A percentile compares a stretch with the other conserved stretches of the same genome.
Evolutionary conservation across 495 filamentous ascomycete genomes (phyloP).

Genomic region (Penicillium mononematosum): DNA sequence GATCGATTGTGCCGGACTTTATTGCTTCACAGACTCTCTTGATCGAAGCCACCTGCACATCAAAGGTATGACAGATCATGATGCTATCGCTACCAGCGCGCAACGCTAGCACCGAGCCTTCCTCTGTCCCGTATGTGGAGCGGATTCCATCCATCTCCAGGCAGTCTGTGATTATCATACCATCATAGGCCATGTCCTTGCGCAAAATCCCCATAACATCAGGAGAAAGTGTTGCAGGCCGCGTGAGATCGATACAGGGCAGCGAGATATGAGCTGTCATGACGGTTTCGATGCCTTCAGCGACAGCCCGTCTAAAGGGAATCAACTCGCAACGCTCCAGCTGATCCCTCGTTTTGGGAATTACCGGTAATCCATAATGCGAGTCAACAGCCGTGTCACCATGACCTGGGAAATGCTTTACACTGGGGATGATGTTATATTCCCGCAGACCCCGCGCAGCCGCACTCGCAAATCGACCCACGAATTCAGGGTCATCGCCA

Average conservation of each 20-base stretch:
- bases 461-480: slow-evolving; percentile 40
- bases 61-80: slow-evolving; percentile 53
- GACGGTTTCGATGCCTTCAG: slow-evolving; percentile 41
- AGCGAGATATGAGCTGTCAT: slow-evolving; percentile 48
- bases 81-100: slow-evolving; percentile 50
- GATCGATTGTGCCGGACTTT: slow-evolving; percentile 33
- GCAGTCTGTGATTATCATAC: slow-evolving; percentile 43
- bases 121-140: slow-evolving; percentile 45
- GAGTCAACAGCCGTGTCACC: slow-evolving; percentile 46
- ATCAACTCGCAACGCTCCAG: slow-evolving; percentile 42
- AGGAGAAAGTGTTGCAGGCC: slow-evolving; percentile 41
- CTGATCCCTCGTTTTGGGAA: slow-evolving; percentile 38
- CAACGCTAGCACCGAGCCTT: slow-evolving; percentile 47
- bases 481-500: slow-evolving; percentile 42
- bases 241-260: slow-evolving; percentile 34
- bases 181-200: slow-evolving; percentile 42
- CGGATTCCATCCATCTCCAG: slow-evolving; percentile 51
- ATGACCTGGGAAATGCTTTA: slow-evolving; percentile 48
- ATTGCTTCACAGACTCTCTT: slow-evolving; percentile 42
- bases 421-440: slow-evolving; percentile 38
- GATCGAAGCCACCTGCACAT: slow-evolving; percentile 46
- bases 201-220: slow-evolving; percentile 40
- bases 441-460: slow-evolving; percentile 39
- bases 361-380: slow-evolving; percentile 43
- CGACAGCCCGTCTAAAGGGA: slow-evolving; percentile 44